These are phyloP conservation scores for Penicillium rolfsii DNA, from an alignment of 2,329 filamentous ascomycete genomes.

Conservation along the genomic window DNA sequence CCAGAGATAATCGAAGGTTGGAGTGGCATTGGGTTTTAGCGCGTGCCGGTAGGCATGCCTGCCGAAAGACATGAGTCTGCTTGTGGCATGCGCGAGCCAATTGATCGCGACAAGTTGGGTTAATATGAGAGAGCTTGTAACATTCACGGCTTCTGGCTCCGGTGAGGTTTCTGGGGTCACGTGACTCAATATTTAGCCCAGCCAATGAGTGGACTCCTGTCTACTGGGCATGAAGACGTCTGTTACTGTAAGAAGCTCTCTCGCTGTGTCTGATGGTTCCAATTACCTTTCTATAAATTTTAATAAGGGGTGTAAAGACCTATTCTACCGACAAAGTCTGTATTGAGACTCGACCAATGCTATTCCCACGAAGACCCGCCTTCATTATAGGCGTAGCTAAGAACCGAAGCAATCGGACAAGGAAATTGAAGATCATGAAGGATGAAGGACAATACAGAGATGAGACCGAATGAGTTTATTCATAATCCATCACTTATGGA, in stretches of 20 bases:
- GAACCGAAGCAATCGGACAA: neutral
- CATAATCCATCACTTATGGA: neutral
- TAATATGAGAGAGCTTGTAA: neutral
- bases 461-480: neutral
- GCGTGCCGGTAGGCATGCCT: slow-evolving; percentile 48
- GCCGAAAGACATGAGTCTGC: slow-evolving; percentile 46
- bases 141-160: slow-evolving; percentile 21
- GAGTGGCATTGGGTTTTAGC: slow-evolving; percentile 32
- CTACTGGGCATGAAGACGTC: neutral
- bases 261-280: neutral
- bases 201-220: neutral
- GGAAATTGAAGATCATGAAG: neutral
- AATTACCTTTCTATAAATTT: neutral
- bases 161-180: slow-evolving; percentile 18
- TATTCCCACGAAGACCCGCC: neutral
- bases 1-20: slow-evolving; percentile 46
- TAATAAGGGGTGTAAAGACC: neutral
- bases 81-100: slow-evolving; percentile 29
- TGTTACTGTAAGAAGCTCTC: neutral
- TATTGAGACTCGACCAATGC: neutral
- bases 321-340: neutral
- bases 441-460: neutral
- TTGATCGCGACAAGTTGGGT: slow-evolving; percentile 17
- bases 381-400: neutral
- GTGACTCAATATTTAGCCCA: slow-evolving; percentile 25